Percentiles rank a stretch among this genome's conserved stretches.
Conservation (phyloP, 2,329 filamentous ascomycete genomes). For the Xylaria sp. region DNA sequence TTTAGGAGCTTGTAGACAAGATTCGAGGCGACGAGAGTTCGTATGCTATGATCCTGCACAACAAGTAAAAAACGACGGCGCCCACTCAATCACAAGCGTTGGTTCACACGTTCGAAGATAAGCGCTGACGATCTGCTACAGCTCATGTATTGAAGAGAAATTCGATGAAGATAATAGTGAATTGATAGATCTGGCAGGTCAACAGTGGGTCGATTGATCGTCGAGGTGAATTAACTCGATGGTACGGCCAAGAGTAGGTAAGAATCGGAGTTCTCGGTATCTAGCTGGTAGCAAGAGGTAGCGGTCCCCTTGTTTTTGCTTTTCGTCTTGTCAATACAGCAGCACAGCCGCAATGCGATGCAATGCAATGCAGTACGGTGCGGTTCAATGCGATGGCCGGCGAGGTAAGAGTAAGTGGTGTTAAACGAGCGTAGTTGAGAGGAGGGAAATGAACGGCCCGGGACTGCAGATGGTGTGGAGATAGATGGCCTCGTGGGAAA, state of each 20-base stretch:
- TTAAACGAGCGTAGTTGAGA: conserved; percentile 23
- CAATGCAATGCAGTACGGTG: background rate
- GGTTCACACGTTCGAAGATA: background rate
- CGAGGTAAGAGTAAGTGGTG: conserved; percentile 3
- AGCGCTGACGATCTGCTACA: background rate
- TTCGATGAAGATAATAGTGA: background rate
- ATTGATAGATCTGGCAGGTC: background rate
- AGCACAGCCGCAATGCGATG: conserved; percentile 5
- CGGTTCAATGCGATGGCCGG: background rate
- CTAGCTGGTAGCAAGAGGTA: background rate
- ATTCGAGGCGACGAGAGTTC: background rate
- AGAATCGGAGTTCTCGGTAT: conserved; percentile 3
- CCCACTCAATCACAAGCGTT: background rate
- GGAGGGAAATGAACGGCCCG: conserved; percentile 9
- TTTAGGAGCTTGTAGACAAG: background rate
- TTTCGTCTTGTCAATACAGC: conserved; percentile 1
- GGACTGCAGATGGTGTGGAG: conserved; percentile 21
- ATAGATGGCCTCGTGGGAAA: conserved; percentile 19
- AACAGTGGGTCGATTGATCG: conserved; percentile 4
- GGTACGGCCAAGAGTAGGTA: conserved; percentile 5
- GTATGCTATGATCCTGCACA: background rate
- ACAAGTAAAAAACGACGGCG: background rate
- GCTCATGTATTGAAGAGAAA: background rate
- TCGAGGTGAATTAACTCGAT: conserved; percentile 1
- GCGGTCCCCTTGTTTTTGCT: background rate